Conservation (phyloP, 345 rosid genomes). For the Pistacia integerrima region DNA sequence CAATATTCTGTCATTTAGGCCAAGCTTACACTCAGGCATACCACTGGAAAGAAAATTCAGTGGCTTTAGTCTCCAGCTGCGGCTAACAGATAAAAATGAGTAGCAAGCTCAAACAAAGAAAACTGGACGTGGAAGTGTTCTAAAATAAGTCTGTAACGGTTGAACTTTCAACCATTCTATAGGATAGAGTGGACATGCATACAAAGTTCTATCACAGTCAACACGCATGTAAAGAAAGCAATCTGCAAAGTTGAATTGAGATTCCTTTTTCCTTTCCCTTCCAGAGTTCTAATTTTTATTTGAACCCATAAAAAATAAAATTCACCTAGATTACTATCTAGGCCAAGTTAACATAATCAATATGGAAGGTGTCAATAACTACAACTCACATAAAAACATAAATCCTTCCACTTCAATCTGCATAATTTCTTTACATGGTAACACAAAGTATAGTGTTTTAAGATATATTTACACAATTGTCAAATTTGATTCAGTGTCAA, state of each 20-base stretch:
- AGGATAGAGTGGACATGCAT: background rate
- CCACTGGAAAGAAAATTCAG: slow-evolving; percentile 59
- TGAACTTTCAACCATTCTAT: background rate
- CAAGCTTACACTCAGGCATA: slow-evolving; percentile 96
- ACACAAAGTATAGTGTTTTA: background rate
- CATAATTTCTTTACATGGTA: background rate
- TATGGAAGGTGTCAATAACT: background rate
- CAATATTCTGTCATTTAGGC: slow-evolving; percentile 92
- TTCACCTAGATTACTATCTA: background rate
- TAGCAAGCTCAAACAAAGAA: slow-evolving; percentile 6
- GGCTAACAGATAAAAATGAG: slow-evolving; percentile 12
- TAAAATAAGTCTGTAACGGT: background rate
- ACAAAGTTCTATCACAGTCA: slow-evolving; percentile 3
- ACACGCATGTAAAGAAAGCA: slow-evolving; percentile 1
- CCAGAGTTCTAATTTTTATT: background rate
- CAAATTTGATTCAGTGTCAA: background rate
- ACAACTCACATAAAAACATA: slow-evolving; percentile 8
- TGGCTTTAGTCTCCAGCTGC: slow-evolving; percentile 4
- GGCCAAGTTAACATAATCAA: background rate
- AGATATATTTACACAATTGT: background rate
- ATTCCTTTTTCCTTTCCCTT: background rate
- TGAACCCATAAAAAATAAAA: slow-evolving; percentile 7
- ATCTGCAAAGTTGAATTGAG: background rate
- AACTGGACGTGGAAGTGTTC: slow-evolving; percentile 1
- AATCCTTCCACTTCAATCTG: background rate